Evolutionary conservation across 1,139 yeast genomes (phyloP), one percentile per base, ranked within the genome.

Genomic region (Geotrichum citri-aurantii): DNA sequence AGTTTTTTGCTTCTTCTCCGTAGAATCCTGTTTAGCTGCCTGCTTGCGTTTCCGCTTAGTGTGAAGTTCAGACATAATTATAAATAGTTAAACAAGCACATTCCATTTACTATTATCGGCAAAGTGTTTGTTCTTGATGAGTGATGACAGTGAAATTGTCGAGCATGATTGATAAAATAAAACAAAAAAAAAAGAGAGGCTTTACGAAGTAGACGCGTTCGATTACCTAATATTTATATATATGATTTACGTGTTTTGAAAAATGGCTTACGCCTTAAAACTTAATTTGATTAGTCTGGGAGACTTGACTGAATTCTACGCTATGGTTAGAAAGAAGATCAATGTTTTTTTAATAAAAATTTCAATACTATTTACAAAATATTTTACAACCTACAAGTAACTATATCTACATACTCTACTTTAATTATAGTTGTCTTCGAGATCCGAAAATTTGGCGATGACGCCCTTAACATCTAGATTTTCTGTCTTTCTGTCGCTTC

Each of bases 401-500:
- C 17, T 10, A 49, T 3, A 19, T 24, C n/a, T 40, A 54, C 52
- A n/a, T n/a, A 8, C 11, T 29, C 27, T 24, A 46, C 44, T 17
- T 48, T 57, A 60, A 37, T 53, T 56, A 49, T 63, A 64, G 42
- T 64, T 56, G 56, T 64, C 69, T 63, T 70, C 73, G 33, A 72
- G 64, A 37, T 63, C 59, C 19, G 61, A 59, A 56, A 73, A 67
- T 59, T 63, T 60, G 14, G 53, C 57, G 10, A 62, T 58, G 26
- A 70, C 65, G 42, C 70, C 73, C 4, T 69, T 68, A 10, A 70
- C 58, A 14, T 66, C 56, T 60, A 71, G 56, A 42, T 63, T 56
- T 54, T 65, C 65, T 65, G 84, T 63, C 58, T 73, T 76, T 62
- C 85, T 77, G 62, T 77, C 78, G 50, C 79, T 83, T 51, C 91